Evolutionary conservation across 805 yeast genomes (phyloP).

Genomic region (Cyberlindnera maclurae): DNA sequence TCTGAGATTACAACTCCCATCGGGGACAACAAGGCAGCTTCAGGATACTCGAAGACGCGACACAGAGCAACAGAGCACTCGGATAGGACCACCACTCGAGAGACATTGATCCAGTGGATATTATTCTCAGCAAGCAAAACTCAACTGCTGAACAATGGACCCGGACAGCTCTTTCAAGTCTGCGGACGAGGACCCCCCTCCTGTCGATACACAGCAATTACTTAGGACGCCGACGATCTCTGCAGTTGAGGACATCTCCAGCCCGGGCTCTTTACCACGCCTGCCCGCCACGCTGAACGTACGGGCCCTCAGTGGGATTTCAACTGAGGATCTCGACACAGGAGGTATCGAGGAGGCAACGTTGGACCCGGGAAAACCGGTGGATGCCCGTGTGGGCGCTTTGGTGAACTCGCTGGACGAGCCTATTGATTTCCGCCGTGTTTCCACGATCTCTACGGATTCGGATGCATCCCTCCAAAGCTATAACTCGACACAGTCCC

Average conservation of each 20-base stretch:
- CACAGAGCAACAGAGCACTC: no score
- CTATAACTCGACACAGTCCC: conserved; percentile 10
- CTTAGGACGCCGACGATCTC: no score
- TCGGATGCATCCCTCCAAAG: conserved; percentile 12
- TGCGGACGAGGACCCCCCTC: neutral
- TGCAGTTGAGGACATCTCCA: no score
- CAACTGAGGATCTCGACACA: neutral
- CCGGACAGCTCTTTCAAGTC: no score
- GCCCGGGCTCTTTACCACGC: conserved; percentile 32
- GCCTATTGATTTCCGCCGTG: conserved; percentile 35
- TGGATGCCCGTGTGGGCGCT: conserved; percentile 14
- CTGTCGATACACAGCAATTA: no score
- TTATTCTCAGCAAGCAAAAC: no score
- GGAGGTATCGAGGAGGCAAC: conserved; percentile 26
- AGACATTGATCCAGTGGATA: no score
- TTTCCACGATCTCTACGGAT: conserved; percentile 29
- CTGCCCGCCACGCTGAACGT: conserved; percentile 41
- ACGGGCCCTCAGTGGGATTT: conserved; percentile 31
- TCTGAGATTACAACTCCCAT: neutral
- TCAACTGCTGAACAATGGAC: no score
- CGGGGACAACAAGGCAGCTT: no score
- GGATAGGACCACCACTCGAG: no score
- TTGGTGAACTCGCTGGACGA: conserved; percentile 29
- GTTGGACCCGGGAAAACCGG: conserved; percentile 40
- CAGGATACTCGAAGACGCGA: no score